These are phyloP conservation scores for Antarctomyces pellizariae DNA, from an alignment of 495 filamentous ascomycete genomes.

Conservation along the genomic window DNA sequence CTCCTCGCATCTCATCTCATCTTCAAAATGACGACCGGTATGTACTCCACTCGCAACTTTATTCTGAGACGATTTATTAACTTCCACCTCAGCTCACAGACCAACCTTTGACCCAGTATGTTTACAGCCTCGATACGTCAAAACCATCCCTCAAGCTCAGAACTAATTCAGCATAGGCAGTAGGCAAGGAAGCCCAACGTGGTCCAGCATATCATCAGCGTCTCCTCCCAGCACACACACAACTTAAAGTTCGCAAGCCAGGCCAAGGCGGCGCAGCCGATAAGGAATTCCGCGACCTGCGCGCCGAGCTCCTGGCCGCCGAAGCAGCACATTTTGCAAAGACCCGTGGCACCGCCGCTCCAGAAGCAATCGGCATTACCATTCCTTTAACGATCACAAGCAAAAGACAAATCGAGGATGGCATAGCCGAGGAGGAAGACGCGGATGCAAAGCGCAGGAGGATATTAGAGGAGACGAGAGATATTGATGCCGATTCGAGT, in stretches of 20 bases:
- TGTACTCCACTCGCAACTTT: neutral
- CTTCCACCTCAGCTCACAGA: conserved; percentile 48
- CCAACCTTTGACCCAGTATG: conserved; percentile 84
- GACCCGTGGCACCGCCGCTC: conserved; percentile 33
- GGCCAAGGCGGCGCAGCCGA: conserved; percentile 80
- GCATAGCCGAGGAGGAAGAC: conserved; percentile 37
- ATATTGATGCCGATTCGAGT: conserved; percentile 79
- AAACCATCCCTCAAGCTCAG: conserved; percentile 8
- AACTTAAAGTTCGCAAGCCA: conserved; percentile 69
- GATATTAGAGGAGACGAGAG: conserved; percentile 68
- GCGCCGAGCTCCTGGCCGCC: conserved; percentile 70
- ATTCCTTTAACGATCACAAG: conserved; percentile 18
- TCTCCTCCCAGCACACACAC: conserved; percentile 75
- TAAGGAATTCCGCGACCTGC: conserved; percentile 49
- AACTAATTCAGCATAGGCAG: conserved; percentile 31
- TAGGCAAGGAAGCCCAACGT: conserved; percentile 82
- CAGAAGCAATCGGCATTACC: conserved; percentile 16
- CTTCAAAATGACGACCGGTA: conserved; percentile 16
- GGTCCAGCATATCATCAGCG: conserved; percentile 94
- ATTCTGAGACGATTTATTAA: conserved; percentile 5
- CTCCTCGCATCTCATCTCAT: no score
- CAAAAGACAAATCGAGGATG: conserved; percentile 46
- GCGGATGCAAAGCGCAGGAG: conserved; percentile 63
- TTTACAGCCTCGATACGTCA: neutral
- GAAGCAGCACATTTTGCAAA: conserved; percentile 79